Conservation (phyloP, 2,329 filamentous ascomycete genomes). For the Alternaria solani region DNA sequence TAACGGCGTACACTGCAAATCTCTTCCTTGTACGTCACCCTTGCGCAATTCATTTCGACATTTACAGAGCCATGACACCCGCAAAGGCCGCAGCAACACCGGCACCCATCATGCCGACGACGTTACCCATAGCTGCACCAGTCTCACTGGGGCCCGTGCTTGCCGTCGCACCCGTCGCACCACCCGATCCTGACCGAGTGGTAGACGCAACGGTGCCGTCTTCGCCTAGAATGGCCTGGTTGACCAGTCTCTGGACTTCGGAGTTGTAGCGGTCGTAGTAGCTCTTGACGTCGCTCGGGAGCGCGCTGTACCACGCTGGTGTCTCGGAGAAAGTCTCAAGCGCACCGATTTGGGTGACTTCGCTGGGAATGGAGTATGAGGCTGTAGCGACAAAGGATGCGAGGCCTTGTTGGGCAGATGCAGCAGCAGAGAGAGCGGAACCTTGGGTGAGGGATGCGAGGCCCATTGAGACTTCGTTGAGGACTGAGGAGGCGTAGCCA, state of each 20-base stretch:
- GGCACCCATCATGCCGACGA: slow-evolving; percentile 22
- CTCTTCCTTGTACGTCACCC: not conserved
- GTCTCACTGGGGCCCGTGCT: slow-evolving; percentile 9
- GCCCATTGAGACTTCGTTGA: slow-evolving; percentile 19
- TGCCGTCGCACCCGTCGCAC: slow-evolving; percentile 3
- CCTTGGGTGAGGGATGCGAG: slow-evolving; percentile 25
- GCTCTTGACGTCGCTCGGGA: slow-evolving; percentile 34
- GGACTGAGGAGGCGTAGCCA: slow-evolving; percentile 26
- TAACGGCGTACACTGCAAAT: not conserved
- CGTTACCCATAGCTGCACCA: slow-evolving; percentile 12
- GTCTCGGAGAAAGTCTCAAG: slow-evolving; percentile 27
- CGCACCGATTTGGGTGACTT: slow-evolving; percentile 23
- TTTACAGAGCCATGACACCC: slow-evolving; percentile 34
- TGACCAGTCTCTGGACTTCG: slow-evolving; percentile 25
- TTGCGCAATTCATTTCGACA: not conserved
- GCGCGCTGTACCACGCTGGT: slow-evolving; percentile 34
- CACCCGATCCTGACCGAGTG: slow-evolving; percentile 1
- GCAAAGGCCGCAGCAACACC: slow-evolving; percentile 31
- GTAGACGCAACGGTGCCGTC: slow-evolving; percentile 13
- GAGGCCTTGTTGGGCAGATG: slow-evolving; percentile 29
- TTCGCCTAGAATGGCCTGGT: slow-evolving; percentile 20
- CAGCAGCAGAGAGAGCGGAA: slow-evolving; percentile 20
- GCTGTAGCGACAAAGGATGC: slow-evolving; percentile 34
- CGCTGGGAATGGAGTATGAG: slow-evolving; percentile 23
- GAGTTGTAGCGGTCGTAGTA: slow-evolving; percentile 34